A percentile compares a stretch with the other conserved stretches of the same genome.
Evolutionary conservation across 495 filamentous ascomycete species (phyloP).

Genomic region (Neurospora hispaniola): DNA sequence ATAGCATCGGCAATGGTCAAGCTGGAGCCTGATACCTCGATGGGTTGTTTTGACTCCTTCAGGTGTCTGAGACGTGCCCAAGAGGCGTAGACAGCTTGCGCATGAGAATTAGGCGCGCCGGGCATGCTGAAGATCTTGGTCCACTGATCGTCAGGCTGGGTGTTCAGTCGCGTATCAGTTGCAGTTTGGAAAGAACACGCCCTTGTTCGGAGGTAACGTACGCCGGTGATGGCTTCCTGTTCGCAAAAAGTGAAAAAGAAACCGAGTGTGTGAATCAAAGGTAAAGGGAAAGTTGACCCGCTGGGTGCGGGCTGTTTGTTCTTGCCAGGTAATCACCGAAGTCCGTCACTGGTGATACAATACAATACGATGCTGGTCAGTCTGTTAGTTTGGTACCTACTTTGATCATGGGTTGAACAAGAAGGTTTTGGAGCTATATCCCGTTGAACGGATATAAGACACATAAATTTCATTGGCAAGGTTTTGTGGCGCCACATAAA

Average conservation of each 20-base stretch:
- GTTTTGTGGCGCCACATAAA: no score
- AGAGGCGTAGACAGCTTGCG: background rate
- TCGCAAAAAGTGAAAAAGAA: background rate
- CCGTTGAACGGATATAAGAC: no score
- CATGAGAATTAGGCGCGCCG: background rate
- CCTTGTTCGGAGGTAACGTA: background rate
- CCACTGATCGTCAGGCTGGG: no score
- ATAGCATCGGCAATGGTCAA: constrained; percentile 3
- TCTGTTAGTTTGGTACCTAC: no score
- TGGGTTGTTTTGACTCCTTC: background rate
- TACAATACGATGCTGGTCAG: no score
- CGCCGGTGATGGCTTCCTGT: background rate
- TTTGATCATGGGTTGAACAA: no score
- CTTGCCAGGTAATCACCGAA: background rate
- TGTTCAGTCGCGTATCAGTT: no score
- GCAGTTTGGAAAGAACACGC: no score
- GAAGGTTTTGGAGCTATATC: no score
- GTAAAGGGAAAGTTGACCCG: background rate
- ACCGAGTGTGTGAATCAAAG: background rate
- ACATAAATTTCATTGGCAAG: no score
- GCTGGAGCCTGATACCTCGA: constrained; percentile 1
- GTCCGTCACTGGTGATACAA: background rate
- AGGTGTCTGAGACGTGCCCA: background rate
- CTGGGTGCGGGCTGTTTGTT: background rate
- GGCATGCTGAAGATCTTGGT: background rate